Evolutionary conservation across 2,329 filamentous ascomycete genomes (phyloP), one percentile per base, ranked within the genome.

Genomic region (Aspergillus costaricaensis): DNA sequence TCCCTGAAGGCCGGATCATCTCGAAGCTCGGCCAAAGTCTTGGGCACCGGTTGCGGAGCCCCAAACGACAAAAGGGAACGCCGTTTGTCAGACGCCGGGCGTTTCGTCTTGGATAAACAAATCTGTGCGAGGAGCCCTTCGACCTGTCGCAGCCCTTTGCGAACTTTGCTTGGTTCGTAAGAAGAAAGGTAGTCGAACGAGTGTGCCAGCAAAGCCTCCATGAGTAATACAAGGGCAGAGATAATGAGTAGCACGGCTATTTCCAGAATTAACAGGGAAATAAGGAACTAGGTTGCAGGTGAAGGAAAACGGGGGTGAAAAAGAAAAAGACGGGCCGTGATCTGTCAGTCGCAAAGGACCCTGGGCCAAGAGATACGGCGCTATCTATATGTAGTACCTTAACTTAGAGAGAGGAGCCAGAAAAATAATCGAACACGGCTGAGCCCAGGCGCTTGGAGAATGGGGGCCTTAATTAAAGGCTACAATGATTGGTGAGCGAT

Each of bases 101-200:
- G 70, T 63, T 76, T 76, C 43, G 77, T 72, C 63, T 76, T 76
- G 19, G 90, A 90, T 43, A 98, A 87, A 79, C 94, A 97, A 79
- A 98, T 96, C 78, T 96, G 93, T 21, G 94, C 94, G 54, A 98
- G 85, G 49, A 98, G 85, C 32, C 92, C 92, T 79, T 98, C 94
- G 65, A 98, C 92, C 80, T 97, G 94, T 67, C 92, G 90, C 67
- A 98, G 81, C 55, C 94, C 95, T 80, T 97, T 98, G 69, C 92
- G 89, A 73, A 98, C 91, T 80, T 96, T 96, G 75, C 85, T 83
- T 60, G 88, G 88, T 70, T 97, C 92, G 76, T 93, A 93, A 52
- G 93, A 97, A 62, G 93, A 96, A 66, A 97, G 89, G 79, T 96
- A 96, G 81, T 97, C 93, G 79, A 98, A 98, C 62, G 94, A 92